Evolutionary conservation across 2,329 filamentous ascomycete genomes (phyloP).

Genomic region (Phialocephala subalpina): DNA sequence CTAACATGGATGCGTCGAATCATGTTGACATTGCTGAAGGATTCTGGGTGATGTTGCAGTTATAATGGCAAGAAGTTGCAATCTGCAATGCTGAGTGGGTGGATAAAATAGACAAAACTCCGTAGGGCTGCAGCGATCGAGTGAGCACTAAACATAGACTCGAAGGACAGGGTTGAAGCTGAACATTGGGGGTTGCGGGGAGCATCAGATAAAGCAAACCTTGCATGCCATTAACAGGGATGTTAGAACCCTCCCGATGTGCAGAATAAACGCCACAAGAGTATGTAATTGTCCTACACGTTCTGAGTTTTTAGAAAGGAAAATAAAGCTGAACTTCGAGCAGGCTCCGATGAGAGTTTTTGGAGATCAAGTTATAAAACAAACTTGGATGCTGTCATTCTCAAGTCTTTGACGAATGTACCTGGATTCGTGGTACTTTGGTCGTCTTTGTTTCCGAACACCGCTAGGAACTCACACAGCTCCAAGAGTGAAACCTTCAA

Average conservation of each 20-base stretch:
- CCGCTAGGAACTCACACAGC: too few species aligned
- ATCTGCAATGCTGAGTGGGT: neutral
- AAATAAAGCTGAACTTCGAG: too few species aligned
- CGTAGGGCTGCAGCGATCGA: neutral
- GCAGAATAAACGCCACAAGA: too few species aligned
- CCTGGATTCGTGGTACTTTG: too few species aligned
- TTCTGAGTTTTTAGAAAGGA: too few species aligned
- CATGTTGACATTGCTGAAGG: neutral
- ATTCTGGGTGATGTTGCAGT: neutral
- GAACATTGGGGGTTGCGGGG: neutral
- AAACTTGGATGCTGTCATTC: too few species aligned
- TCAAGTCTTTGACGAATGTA: too few species aligned
- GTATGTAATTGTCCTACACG: too few species aligned
- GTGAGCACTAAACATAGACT: conserved; percentile 3
- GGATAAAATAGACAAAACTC: neutral
- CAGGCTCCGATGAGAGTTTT: too few species aligned
- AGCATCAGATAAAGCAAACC: neutral
- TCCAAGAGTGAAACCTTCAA: neutral
- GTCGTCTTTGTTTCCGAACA: too few species aligned
- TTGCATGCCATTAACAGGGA: neutral
- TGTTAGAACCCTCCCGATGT: too few species aligned
- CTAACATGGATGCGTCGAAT: neutral
- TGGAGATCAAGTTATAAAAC: too few species aligned
- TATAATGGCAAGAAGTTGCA: neutral
- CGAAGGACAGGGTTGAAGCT: neutral